Conservation (phyloP, 108 stramenopile species). For the Stephanodiscus triporus region DNA sequence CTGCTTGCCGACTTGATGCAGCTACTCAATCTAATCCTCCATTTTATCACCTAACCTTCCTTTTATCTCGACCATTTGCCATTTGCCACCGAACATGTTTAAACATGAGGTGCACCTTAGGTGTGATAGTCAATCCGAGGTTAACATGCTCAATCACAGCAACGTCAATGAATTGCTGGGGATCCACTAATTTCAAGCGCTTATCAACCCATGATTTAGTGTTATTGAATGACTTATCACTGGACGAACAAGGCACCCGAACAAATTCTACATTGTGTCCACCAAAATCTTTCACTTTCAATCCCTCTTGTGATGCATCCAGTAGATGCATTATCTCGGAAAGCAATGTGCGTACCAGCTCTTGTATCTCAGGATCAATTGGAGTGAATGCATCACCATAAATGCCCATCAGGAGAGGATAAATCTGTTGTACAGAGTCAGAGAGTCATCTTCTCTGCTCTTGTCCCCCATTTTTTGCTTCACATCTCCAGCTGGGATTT, state of each 20-base stretch:
- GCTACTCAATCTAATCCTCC: conserved; percentile 12
- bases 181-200: too few species aligned
- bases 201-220: too few species aligned
- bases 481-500: too few species aligned
- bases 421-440: background rate
- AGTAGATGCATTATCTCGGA: background rate
- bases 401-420: background rate
- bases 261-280: background rate
- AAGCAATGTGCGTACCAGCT: background rate
- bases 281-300: background rate
- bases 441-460: too few species aligned
- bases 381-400: background rate
- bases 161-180: conserved; percentile 17
- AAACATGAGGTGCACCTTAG: conserved; percentile 13
- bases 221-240: background rate
- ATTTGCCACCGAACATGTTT: conserved; percentile 11
- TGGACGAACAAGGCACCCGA: background rate
- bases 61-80: background rate
- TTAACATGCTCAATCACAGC: background rate
- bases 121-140: conserved; percentile 3
- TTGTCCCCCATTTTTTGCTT: too few species aligned
- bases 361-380: background rate
- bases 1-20: background rate
- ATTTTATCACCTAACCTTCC: conserved; percentile 10
- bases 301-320: conserved; percentile 2